Percentiles rank a stretch among this genome's conserved stretches.
Evolutionary conservation across 202 grass and related monocot species (phyloP).

Genomic region (Zizania palustris): DNA sequence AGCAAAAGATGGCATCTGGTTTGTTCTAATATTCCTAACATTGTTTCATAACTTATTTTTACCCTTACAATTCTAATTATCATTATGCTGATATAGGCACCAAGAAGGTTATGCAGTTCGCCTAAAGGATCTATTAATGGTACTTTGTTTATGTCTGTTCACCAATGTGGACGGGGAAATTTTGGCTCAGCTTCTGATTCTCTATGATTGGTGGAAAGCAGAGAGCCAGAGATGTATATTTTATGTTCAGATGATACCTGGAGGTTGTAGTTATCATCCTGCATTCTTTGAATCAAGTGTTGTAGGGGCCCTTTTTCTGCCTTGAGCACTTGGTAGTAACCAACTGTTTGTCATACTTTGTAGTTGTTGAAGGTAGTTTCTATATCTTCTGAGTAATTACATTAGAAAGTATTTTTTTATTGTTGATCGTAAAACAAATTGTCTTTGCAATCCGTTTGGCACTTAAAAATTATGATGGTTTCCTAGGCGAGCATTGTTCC

Average conservation of each 20-base stretch:
- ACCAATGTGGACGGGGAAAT: constrained; percentile 67
- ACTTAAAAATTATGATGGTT: constrained; percentile 19
- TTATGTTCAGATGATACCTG: constrained; percentile 50
- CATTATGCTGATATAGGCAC: constrained; percentile 61
- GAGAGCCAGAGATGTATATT: constrained; percentile 50
- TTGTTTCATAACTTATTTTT: constrained; percentile 32
- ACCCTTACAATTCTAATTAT: constrained; percentile 40
- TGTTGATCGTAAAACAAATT: constrained; percentile 28
- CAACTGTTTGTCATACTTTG: constrained; percentile 49
- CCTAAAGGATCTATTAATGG: constrained; percentile 65
- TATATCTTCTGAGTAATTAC: constrained; percentile 48
- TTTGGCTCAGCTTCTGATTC: constrained; percentile 89
- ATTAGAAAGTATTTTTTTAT: constrained; percentile 42
- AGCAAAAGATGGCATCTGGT: constrained; percentile 96
- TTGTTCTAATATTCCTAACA: constrained; percentile 47
- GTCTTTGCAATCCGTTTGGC: constrained; percentile 29
- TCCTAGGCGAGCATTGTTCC: constrained; percentile 13
- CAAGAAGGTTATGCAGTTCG: constrained; percentile 83
- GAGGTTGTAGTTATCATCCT: constrained; percentile 48
- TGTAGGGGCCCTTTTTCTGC: constrained; percentile 43
- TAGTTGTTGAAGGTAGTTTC: constrained; percentile 61
- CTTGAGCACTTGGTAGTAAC: constrained; percentile 48
- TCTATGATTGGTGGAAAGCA: constrained; percentile 58
- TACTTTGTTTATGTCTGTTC: constrained; percentile 69
- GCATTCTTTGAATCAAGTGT: constrained; percentile 57